A percentile compares a stretch with the other conserved stretches of the same genome.
Evolutionary conservation across 768 basidiomycete species (phyloP).

Genomic region (Lentinula edodes): DNA sequence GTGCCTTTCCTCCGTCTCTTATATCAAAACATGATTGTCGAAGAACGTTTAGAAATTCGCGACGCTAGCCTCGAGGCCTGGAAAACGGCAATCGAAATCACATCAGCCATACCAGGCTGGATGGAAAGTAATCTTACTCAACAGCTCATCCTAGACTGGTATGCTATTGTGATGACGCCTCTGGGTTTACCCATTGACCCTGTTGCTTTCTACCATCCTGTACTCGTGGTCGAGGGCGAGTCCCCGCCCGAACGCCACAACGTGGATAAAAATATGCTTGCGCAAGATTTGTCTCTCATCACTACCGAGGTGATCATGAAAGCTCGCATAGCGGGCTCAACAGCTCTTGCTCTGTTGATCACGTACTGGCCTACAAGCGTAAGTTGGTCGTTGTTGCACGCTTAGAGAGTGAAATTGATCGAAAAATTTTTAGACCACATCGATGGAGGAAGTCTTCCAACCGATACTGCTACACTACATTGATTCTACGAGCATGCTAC

Average conservation of each 20-base stretch:
- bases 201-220: constrained; percentile 61
- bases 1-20: constrained; percentile 75
- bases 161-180: constrained; percentile 83
- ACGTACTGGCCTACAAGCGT: constrained; percentile 63
- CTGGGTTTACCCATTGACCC: constrained; percentile 74
- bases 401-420: background rate
- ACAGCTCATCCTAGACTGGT: constrained; percentile 75
- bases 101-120: constrained; percentile 39
- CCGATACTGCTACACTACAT: constrained; percentile 76
- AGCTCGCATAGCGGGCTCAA: constrained; percentile 73
- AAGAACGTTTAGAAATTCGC: constrained; percentile 85
- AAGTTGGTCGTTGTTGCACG: constrained; percentile 14
- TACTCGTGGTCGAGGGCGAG: constrained; percentile 39
- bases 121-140: constrained; percentile 52
- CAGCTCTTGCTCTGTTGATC: constrained; percentile 68
- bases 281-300: constrained; percentile 84
- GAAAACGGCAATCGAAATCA: constrained; percentile 59
- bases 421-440: constrained; percentile 19
- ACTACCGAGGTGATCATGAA: constrained; percentile 70
- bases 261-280: constrained; percentile 93
- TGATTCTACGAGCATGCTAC: constrained; percentile 86
- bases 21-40: constrained; percentile 90
- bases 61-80: constrained; percentile 68
- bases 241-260: constrained; percentile 71
- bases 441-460: constrained; percentile 62